phyloP scores from a whole-genome alignment of 257 asterid species.

The Nicotiana obtusifolia region DNA sequence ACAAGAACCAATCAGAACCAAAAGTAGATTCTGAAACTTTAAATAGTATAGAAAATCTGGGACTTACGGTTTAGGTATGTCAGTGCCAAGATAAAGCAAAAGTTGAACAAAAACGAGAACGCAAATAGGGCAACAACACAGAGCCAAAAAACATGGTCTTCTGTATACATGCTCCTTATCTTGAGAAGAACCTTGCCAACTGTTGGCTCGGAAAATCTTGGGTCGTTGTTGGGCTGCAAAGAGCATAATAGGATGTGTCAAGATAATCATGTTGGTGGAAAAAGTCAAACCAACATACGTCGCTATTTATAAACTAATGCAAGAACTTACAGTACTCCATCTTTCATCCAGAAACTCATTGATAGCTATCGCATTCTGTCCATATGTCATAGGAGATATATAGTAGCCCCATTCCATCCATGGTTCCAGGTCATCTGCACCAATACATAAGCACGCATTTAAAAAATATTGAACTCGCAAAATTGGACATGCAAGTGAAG shows the following conservation, averaged over 20 bases:
- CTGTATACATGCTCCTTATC: constrained; percentile 75
- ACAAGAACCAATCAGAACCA: constrained; percentile 17
- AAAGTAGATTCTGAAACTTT: neutral
- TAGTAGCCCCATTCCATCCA: constrained; percentile 34
- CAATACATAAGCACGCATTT: neutral
- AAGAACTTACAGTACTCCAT: constrained; percentile 28
- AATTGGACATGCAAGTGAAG: neutral
- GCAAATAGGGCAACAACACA: constrained; percentile 75
- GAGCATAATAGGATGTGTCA: constrained; percentile 10
- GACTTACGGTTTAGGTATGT: constrained; percentile 71
- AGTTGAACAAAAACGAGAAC: constrained; percentile 75
- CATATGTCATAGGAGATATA: constrained; percentile 31
- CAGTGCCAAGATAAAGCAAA: constrained; percentile 59
- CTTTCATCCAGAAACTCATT: constrained; percentile 32
- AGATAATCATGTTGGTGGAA: constrained; percentile 4
- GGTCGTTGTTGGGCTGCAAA: constrained; percentile 53
- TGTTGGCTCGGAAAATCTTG: constrained; percentile 52
- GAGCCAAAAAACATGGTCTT: constrained; percentile 79
- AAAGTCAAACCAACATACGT: neutral
- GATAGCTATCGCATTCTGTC: constrained; percentile 32
- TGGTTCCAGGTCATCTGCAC: constrained; percentile 28
- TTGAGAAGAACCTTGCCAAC: constrained; percentile 88
- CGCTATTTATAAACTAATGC: neutral
- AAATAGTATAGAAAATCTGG: neutral
- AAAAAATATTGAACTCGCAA: neutral